Evolutionary conservation across 345 rosid species (phyloP).

Genomic region (Crucihimalaya himalaica): DNA sequence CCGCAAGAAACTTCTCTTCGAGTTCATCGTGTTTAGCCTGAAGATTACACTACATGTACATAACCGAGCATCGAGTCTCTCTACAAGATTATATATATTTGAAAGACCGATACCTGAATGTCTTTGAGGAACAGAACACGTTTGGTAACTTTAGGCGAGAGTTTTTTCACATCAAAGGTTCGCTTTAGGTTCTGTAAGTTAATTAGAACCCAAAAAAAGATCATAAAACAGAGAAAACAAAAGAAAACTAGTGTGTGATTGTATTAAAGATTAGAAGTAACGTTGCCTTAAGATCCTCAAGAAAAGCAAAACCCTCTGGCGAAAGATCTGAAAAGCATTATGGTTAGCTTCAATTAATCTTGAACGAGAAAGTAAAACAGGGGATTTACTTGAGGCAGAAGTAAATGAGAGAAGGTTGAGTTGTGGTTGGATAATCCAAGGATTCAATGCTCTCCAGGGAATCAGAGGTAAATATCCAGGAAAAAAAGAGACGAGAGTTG

Average conservation of each 20-base stretch:
- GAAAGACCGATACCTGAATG: constrained; percentile 31
- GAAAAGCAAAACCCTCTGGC: constrained; percentile 21
- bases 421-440: background rate
- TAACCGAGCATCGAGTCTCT: background rate
- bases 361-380: constrained; percentile 18
- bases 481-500: background rate
- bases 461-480: background rate
- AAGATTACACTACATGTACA: background rate
- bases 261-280: background rate
- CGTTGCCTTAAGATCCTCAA: constrained; percentile 33
- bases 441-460: background rate
- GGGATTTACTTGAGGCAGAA: constrained; percentile 21
- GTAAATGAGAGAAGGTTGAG: background rate
- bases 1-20: constrained; percentile 39
- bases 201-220: background rate
- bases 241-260: background rate
- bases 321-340: constrained; percentile 23
- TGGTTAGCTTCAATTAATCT: constrained; percentile 5
- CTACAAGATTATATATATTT: background rate
- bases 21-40: constrained; percentile 38
- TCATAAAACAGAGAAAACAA: background rate
- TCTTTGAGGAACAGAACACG: constrained; percentile 39
- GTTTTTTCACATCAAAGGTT: constrained; percentile 29
- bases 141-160: constrained; percentile 33
- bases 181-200: constrained; percentile 32